Evolutionary conservation across 2,329 filamentous ascomycete species (phyloP).

Genomic region (Fusarium proliferatum): DNA sequence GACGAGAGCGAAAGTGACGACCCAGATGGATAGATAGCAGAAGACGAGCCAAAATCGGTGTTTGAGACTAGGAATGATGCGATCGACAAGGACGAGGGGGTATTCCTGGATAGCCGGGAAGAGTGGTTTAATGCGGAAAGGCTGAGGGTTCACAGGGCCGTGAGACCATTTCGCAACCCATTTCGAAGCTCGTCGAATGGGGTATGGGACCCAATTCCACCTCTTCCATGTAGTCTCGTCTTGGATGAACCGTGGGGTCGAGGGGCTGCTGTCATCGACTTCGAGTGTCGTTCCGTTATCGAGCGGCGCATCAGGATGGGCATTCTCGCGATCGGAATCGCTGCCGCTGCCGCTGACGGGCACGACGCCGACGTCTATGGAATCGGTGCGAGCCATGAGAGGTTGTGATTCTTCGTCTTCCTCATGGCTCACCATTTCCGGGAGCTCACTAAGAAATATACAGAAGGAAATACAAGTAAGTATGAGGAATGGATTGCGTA

Average conservation of each 20-base stretch:
- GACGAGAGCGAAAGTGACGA: conserved; percentile 75
- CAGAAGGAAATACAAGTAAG: not conserved
- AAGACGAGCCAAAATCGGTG: conserved; percentile 70
- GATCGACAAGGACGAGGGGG: conserved; percentile 72
- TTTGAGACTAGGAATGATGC: conserved; percentile 67
- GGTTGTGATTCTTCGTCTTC: conserved; percentile 53
- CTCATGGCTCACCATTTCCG: conserved; percentile 47
- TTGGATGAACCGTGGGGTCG: conserved; percentile 71
- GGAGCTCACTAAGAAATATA: conserved; percentile 1
- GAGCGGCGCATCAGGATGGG: conserved; percentile 58
- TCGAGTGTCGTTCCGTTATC: conserved; percentile 54
- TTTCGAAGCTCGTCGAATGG: conserved; percentile 59
- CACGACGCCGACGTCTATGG: conserved; percentile 43
- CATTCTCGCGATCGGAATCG: conserved; percentile 20
- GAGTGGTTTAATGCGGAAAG: conserved; percentile 64
- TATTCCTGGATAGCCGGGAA: conserved; percentile 75
- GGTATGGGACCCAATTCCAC: conserved; percentile 70
- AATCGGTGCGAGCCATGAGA: conserved; percentile 52
- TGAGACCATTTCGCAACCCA: conserved; percentile 61
- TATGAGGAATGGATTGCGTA: conserved; percentile 14
- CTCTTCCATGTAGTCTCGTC: conserved; percentile 60
- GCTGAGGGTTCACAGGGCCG: conserved; percentile 66
- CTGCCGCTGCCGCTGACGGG: conserved; percentile 35
- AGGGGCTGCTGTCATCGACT: conserved; percentile 56
- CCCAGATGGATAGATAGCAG: conserved; percentile 73